Evolutionary conservation across 495 filamentous ascomycete species (phyloP), one percentile per base, ranked within the genome.

Genomic region (Penicillium longicatenatum): DNA sequence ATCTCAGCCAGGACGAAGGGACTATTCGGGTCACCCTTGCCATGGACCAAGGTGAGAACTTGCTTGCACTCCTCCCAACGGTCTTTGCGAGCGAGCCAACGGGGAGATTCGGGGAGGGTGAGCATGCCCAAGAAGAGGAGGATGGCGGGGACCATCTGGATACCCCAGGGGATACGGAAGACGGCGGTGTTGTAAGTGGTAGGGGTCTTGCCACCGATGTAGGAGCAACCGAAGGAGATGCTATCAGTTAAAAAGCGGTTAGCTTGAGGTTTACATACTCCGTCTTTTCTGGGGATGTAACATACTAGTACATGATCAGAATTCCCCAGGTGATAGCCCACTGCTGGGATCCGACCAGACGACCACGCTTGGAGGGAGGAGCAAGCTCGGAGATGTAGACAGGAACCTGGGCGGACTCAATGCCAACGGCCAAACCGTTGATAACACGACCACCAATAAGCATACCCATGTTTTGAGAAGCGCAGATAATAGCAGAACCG

Each of bases 301-400:
- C 64, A 48, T 67, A 75, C 68, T 82, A 79, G 80, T 86, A 93
- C 89, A 93, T 92, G 69, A 92, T 91, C 46, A 92, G 56, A 55
- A 92, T 92, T 66, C 90, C 90, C 87, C 87, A 90, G 50, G 87
- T 91, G 59, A 93, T 91, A 45, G 89, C 85, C 88, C 89, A 90
- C 73, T 91, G 89, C 59, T 92, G 86, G 55, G 84, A 79, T 41
- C 88, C 86, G 35, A 91, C 85, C 22, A 94, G 78, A 33, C 89
- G 82, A 37, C 90, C 90, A 62, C 90, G 84, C 71, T 85, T 86
- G 20, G 80, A 80, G 4, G 89, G 89, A 9, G 84, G 87, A 0
- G 90, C 78, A 50, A 92, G 68, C 66, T 93, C 90, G 31, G 87
- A 84, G 59, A 92, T 86, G 67, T 92, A 93, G 53, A 92, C 88